Evolutionary conservation across 202 grass and related monocot species (phyloP).

Genomic region (Panicum hallii): DNA sequence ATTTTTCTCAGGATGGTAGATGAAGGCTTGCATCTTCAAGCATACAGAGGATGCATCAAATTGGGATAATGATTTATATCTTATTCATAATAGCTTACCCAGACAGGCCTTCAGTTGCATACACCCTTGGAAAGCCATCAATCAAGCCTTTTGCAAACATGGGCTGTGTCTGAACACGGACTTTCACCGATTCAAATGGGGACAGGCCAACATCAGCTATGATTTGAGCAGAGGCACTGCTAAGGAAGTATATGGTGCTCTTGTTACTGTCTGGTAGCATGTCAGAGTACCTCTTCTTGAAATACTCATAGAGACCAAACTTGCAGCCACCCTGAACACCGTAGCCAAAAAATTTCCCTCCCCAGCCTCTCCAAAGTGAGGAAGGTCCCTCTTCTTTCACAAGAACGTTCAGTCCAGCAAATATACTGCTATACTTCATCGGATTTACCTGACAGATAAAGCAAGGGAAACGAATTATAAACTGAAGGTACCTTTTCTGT

Average conservation of each 20-base stretch:
- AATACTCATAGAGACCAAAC: constrained; percentile 94
- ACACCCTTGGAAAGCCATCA: constrained; percentile 92
- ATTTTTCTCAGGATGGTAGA: background rate
- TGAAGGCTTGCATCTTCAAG: constrained; percentile 12
- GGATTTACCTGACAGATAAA: constrained; percentile 78
- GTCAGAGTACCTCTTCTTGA: constrained; percentile 94
- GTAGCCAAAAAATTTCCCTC: constrained; percentile 86
- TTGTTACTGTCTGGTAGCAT: constrained; percentile 61
- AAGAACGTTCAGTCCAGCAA: constrained; percentile 73
- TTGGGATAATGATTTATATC: constrained; percentile 3
- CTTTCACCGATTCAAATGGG: constrained; percentile 94
- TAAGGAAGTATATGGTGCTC: constrained; percentile 80
- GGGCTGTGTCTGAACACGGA: constrained; percentile 87
- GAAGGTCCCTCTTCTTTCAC: constrained; percentile 85
- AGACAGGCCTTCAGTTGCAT: constrained; percentile 83
- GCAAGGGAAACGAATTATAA: background rate
- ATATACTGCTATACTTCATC: constrained; percentile 84
- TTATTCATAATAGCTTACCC: constrained; percentile 62
- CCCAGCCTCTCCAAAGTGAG: constrained; percentile 94
- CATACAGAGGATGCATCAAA: background rate
- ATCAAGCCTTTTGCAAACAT: constrained; percentile 85
- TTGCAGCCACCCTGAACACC: constrained; percentile 86
- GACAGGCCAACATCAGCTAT: constrained; percentile 91
- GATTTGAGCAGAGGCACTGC: constrained; percentile 94
- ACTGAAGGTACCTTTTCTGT: background rate